Conservation (phyloP, 352 stramenopile genomes). For the Phytopythium chamaehyphon region DNA sequence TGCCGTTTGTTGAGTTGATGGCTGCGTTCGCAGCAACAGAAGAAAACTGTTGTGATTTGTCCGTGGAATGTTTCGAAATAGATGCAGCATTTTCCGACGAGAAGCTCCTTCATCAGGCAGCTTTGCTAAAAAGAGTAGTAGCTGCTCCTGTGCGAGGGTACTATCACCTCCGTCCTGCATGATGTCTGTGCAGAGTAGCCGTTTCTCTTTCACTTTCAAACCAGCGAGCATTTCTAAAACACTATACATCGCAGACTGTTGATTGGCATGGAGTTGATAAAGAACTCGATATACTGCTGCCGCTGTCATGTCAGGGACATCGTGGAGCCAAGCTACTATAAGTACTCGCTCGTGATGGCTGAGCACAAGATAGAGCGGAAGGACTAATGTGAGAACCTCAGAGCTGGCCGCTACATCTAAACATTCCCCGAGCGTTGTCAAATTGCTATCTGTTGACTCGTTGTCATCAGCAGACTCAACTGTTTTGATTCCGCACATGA, state of each 20-base stretch:
- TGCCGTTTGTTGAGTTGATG: conserved; percentile 46
- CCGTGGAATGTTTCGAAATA: conserved; percentile 34
- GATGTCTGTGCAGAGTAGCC: too few species aligned
- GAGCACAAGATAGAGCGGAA: conserved; percentile 32
- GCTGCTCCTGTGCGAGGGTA: too few species aligned
- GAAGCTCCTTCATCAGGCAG: conserved; percentile 26
- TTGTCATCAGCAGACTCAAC: neutral
- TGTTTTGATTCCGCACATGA: conserved; percentile 20
- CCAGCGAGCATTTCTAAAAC: too few species aligned
- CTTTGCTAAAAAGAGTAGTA: conserved; percentile 39
- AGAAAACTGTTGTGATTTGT: conserved; percentile 30
- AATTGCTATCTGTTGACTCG: conserved; percentile 25
- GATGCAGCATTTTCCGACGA: conserved; percentile 42
- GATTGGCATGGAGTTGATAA: conserved; percentile 7
- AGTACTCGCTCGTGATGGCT: conserved; percentile 15
- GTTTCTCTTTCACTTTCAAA: too few species aligned
- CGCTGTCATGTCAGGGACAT: conserved; percentile 32
- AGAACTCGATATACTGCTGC: conserved; percentile 41
- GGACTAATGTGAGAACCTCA: conserved; percentile 17
- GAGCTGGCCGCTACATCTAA: conserved; percentile 30
- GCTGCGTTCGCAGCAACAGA: conserved; percentile 50
- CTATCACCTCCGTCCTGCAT: too few species aligned
- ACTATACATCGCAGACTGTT: too few species aligned
- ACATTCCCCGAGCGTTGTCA: conserved; percentile 32
- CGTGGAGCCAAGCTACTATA: conserved; percentile 39